Evolutionary conservation across 1,139 yeast species (phyloP), one percentile per base, ranked within the genome.

Genomic region (Blastobotrys malaysiensis): DNA sequence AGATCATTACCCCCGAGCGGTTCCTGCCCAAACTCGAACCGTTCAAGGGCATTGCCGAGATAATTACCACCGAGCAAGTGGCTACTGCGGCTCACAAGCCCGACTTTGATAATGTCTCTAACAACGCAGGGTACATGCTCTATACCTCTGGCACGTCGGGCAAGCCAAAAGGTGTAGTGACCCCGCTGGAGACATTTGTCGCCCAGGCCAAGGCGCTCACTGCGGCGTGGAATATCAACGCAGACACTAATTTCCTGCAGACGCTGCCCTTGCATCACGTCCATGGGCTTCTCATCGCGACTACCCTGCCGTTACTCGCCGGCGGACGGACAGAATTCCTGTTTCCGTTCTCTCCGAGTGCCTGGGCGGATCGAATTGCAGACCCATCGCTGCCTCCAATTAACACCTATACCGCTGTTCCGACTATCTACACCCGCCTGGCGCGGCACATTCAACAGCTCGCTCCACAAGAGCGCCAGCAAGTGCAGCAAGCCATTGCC

Each of bases 61-160:
- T 50, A 13, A 7, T 50, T 2, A 39, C 27, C 18, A 50, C 49
- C 5, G 49, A 45, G n/a, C 9, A 13, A 9, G 52, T 46, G 1
- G 16, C 21, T 13, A 7, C 16, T 13, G 19, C 26, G 20, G 18
- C 13, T 16, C 11, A 47, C n/a, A 22, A 14, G 39, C 45, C 43
- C 9, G 27, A n/a, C n/a, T 36, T 47, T 18, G 49, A 43, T 13
- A 31, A 46, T 3, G 51, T 49, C 18, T 44, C 53, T 9, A 43
- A 51, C 9, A 44, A 55, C 16, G 48, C 65, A 2, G 71, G 72
- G n/a, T 66, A 69, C 53, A 70, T 70, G 60, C 61, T 70, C 36
- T 71, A 71, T 61, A 70, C 74, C 1, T 69, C 73, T 9, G 74
- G 74, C 6, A 71, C 74, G 1, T 69, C 73, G 2, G 74, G 74